Evolutionary conservation across 805 yeast genomes (phyloP).

Genomic region (Millerozyma miso): DNA sequence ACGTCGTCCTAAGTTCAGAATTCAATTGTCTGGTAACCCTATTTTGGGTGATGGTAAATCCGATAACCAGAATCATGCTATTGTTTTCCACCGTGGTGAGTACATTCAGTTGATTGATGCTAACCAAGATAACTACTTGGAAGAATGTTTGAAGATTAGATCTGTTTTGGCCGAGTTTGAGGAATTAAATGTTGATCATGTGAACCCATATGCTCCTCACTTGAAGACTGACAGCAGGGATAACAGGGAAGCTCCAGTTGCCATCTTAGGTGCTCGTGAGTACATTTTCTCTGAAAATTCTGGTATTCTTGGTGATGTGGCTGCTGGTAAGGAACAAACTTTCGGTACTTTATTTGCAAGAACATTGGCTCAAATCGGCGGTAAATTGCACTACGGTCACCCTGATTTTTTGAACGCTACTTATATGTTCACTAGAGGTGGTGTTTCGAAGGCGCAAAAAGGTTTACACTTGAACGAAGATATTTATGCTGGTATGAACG

Average conservation of each 20-base stretch:
- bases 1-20: constrained; percentile 58
- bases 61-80: constrained; percentile 76
- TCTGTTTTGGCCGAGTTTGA: constrained; percentile 75
- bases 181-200: constrained; percentile 55
- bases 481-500: constrained; percentile 83
- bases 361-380: constrained; percentile 77
- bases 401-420: constrained; percentile 76
- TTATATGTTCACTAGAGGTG: constrained; percentile 82
- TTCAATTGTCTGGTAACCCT: constrained; percentile 73
- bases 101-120: constrained; percentile 79
- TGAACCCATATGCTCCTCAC: constrained; percentile 76
- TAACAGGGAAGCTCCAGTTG: constrained; percentile 54
- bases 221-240: constrained; percentile 54
- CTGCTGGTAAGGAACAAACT: constrained; percentile 86
- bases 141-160: constrained; percentile 77
- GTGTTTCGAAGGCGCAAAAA: constrained; percentile 80
- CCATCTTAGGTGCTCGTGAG: constrained; percentile 80
- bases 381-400: constrained; percentile 82
- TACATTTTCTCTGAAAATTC: constrained; percentile 79
- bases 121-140: constrained; percentile 77
- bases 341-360: constrained; percentile 83
- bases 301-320: constrained; percentile 80
- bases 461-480: constrained; percentile 83
- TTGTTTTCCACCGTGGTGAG: constrained; percentile 75
- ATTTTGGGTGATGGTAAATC: constrained; percentile 83